These are phyloP conservation scores for cucumber (Cucumis sativus) DNA, from an alignment of 306 rosid species.

Conservation along the genomic window DNA sequence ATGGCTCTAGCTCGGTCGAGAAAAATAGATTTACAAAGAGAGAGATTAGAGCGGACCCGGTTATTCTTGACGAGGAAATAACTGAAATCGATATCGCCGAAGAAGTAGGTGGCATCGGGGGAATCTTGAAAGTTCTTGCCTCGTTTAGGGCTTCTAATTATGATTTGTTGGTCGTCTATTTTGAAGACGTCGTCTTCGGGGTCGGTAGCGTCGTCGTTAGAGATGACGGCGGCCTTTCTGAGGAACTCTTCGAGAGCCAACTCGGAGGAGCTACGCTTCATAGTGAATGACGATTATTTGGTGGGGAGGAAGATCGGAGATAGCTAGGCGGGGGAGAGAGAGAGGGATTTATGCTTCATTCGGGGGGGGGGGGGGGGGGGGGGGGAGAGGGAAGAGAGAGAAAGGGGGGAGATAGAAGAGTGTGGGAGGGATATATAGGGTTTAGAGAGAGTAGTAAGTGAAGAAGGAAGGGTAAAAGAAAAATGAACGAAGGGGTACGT, in stretches of 20 bases:
- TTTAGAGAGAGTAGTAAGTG: background rate
- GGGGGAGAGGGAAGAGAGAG: slow-evolving; percentile 17
- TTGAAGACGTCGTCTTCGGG: slow-evolving; percentile 11
- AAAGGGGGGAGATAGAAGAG: background rate
- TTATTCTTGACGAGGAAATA: slow-evolving; percentile 20
- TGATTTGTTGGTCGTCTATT: slow-evolving; percentile 3
- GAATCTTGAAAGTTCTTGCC: slow-evolving; percentile 11
- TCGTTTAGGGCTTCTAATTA: slow-evolving; percentile 6
- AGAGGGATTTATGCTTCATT: slow-evolving; percentile 23
- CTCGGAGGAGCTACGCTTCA: slow-evolving; percentile 38
- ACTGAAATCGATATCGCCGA: slow-evolving; percentile 12
- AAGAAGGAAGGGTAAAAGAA: background rate
- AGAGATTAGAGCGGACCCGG: slow-evolving; percentile 33
- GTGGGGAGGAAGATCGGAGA: slow-evolving; percentile 3
- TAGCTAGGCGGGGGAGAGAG: background rate
- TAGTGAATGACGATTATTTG: too few relatives aligned
- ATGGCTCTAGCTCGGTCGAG: too few relatives aligned
- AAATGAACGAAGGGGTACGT: background rate
- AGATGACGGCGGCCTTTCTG: background rate
- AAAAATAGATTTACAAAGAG: too few relatives aligned
- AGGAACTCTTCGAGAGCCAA: slow-evolving; percentile 28
- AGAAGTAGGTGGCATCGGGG: slow-evolving; percentile 13
- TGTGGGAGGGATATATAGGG: background rate
- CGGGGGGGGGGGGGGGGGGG: background rate
- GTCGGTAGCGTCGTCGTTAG: background rate